phyloP scores from a whole-genome alignment of 768 basidiomycete species.

The Amanita exitialis region DNA sequence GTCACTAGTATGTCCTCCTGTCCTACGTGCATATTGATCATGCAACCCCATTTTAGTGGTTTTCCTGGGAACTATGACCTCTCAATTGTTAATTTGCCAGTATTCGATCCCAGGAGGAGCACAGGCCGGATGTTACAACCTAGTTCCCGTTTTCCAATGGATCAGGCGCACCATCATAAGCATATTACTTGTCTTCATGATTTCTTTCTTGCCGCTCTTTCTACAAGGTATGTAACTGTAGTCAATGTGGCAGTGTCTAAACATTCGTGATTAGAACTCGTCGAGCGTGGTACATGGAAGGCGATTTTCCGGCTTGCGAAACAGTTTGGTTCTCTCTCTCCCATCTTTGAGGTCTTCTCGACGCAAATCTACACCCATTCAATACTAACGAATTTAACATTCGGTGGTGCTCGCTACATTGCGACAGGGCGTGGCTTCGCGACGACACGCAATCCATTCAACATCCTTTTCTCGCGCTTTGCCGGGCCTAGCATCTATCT shows the following conservation, averaged over 20 bases:
- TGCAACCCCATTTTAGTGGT: conserved; percentile 48
- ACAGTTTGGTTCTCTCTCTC: conserved; percentile 90
- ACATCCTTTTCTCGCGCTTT: conserved; percentile 94
- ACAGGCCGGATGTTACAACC: conserved; percentile 87
- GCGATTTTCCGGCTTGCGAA: conserved; percentile 88
- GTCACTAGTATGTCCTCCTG: conserved; percentile 58
- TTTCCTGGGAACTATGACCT: conserved; percentile 88
- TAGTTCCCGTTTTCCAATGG: conserved; percentile 91
- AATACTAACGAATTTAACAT: conserved; percentile 92
- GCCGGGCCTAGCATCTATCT: conserved; percentile 98
- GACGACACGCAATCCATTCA: conserved; percentile 90
- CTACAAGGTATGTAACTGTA: conserved; percentile 63
- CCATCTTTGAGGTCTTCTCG: conserved; percentile 95
- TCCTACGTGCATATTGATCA: conserved; percentile 10
- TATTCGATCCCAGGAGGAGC: conserved; percentile 74
- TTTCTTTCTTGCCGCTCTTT: conserved; percentile 90
- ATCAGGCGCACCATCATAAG: conserved; percentile 94
- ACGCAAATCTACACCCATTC: conserved; percentile 99
- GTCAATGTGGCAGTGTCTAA: neutral
- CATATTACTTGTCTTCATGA: conserved; percentile 98
- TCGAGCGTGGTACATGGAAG: conserved; percentile 89
- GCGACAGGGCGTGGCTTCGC: conserved; percentile 99
- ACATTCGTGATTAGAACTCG: conserved; percentile 52
- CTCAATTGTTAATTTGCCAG: conserved; percentile 67
- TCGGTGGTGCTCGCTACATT: conserved; percentile 97